Percentiles rank a stretch among this genome's conserved stretches.
Conservation (phyloP, 345 rosid species). For the Eucalyptus erythrocorys region DNA sequence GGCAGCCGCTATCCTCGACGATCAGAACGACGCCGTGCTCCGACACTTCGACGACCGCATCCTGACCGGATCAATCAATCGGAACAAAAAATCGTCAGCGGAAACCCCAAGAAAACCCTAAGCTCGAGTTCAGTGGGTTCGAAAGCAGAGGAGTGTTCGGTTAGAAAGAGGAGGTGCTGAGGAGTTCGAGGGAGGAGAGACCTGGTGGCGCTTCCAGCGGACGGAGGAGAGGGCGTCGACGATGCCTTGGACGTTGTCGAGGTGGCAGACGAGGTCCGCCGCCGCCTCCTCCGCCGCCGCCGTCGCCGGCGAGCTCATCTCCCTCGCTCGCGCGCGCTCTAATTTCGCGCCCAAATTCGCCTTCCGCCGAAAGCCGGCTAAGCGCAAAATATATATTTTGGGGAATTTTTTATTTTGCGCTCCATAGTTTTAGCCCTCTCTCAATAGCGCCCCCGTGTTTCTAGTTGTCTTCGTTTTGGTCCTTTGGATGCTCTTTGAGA, state of each 20-base stretch:
- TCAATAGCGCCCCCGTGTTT: background rate
- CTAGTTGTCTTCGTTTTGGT: background rate
- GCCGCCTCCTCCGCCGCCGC: constrained; percentile 32
- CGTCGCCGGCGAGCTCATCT: constrained; percentile 58
- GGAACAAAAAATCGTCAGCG: background rate
- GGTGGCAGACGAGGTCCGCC: constrained; percentile 63
- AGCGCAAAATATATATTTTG: background rate
- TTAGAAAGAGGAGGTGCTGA: background rate
- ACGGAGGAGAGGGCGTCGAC: constrained; percentile 88
- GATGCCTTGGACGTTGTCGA: constrained; percentile 81
- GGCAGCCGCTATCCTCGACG: constrained; percentile 83
- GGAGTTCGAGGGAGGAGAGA: background rate
- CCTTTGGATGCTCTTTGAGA: background rate
- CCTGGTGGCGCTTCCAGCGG: constrained; percentile 96
- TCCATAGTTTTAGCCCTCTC: background rate
- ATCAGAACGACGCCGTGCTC: constrained; percentile 83
- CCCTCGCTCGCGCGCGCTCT: background rate
- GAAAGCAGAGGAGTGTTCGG: background rate
- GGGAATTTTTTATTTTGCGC: background rate
- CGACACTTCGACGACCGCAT: constrained; percentile 70
- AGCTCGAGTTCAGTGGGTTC: background rate
- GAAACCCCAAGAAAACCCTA: background rate
- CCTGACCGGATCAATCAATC: constrained; percentile 18
- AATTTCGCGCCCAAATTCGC: constrained; percentile 9
- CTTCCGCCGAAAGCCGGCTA: background rate